Percentiles rank a stretch among this genome's conserved stretches.
These are phyloP conservation scores for Sicyos edulis DNA, from an alignment of 306 rosid genomes.

Conservation along the genomic window DNA sequence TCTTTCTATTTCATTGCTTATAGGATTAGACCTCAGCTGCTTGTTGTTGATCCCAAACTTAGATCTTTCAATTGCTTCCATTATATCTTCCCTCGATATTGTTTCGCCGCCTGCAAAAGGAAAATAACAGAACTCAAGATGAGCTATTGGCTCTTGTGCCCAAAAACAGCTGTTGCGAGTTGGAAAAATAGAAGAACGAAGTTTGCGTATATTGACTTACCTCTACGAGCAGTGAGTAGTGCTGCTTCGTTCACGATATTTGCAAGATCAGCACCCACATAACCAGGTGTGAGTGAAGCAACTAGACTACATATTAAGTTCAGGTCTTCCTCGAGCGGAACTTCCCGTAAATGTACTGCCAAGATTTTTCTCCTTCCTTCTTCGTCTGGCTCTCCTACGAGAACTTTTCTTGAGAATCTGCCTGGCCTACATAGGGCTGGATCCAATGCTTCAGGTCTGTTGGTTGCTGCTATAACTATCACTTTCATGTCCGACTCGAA, in stretches of 20 bases:
- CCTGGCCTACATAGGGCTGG: slow-evolving; percentile 98
- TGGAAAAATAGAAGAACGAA: neutral
- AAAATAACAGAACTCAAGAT: neutral
- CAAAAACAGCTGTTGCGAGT: neutral
- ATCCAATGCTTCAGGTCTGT: slow-evolving; percentile 86
- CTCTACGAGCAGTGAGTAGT: slow-evolving; percentile 92
- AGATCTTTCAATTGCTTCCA: slow-evolving; percentile 95
- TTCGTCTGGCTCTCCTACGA: slow-evolving; percentile 87
- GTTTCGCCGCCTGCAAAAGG: slow-evolving; percentile 54
- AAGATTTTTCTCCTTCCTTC: slow-evolving; percentile 88
- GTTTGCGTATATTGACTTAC: slow-evolving; percentile 29
- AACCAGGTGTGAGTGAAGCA: slow-evolving; percentile 78
- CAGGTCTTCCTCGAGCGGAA: slow-evolving; percentile 74
- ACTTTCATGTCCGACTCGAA: slow-evolving; percentile 85
- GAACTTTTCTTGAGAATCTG: slow-evolving; percentile 89
- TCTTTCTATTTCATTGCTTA: slow-evolving; percentile 71
- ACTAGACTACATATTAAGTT: slow-evolving; percentile 61
- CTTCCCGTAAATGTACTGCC: slow-evolving; percentile 87
- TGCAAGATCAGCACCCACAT: slow-evolving; percentile 95
- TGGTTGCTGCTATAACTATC: slow-evolving; percentile 90
- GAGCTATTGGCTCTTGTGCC: neutral
- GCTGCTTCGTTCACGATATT: slow-evolving; percentile 87
- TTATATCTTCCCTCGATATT: slow-evolving; percentile 75
- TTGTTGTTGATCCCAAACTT: slow-evolving; percentile 73
- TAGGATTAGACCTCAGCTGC: slow-evolving; percentile 38